phyloP scores from a whole-genome alignment of 2,329 filamentous ascomycete species.

The Beauveria australis region DNA sequence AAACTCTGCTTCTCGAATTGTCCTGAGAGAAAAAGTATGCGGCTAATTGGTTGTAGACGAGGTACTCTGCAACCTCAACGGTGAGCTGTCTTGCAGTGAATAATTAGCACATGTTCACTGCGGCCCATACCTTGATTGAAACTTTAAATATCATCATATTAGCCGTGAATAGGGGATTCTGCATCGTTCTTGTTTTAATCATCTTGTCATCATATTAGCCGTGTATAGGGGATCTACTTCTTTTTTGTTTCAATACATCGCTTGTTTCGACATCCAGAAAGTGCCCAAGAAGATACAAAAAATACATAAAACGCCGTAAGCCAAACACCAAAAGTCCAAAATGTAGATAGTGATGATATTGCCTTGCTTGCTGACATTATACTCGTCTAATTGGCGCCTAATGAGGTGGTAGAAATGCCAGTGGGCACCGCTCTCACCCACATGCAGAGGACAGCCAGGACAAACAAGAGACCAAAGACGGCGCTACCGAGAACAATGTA shows the following conservation, averaged over 20 bases:
- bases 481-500: slow-evolving; percentile 17
- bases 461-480: slow-evolving; percentile 21
- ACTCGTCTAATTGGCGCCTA: not conserved
- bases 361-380: not conserved
- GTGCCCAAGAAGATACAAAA: not conserved
- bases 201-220: slow-evolving; percentile 2
- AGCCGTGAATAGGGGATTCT: too few species aligned
- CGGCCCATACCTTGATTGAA: not conserved
- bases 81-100: not conserved
- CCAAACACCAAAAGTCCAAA: slow-evolving; percentile 1
- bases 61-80: not conserved
- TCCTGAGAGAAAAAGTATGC: too few species aligned
- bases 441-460: slow-evolving; percentile 13
- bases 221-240: not conserved
- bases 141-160: not conserved
- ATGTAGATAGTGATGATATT: not conserved
- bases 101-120: not conserved
- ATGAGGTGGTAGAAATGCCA: not conserved
- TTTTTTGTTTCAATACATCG: slow-evolving; percentile 4
- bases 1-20: too few species aligned
- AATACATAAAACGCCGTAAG: not conserved
- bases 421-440: slow-evolving; percentile 8
- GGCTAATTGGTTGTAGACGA: not conserved
- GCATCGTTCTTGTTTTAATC: not conserved
- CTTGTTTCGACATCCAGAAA: slow-evolving; percentile 9